phyloP scores from a whole-genome alignment of 1,284 basidiomycete species.

The Sphaerobolus stellatus region DNA sequence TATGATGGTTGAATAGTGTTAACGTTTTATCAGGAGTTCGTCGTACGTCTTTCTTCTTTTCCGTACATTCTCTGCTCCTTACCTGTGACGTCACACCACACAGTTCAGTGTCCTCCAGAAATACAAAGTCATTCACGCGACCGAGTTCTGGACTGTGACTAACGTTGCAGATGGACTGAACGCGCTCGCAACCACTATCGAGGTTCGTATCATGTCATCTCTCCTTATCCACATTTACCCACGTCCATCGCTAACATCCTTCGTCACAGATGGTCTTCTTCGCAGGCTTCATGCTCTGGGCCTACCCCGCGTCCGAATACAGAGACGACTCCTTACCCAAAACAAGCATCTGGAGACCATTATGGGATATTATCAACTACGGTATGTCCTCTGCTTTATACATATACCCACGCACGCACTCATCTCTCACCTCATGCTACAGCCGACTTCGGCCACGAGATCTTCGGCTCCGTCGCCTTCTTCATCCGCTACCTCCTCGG shows the following conservation, averaged over 20 bases:
- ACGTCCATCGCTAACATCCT: neutral
- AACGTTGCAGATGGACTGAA: constrained; percentile 82
- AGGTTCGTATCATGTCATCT: no score
- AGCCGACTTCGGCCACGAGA: constrained; percentile 70
- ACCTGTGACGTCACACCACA: neutral
- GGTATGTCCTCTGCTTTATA: no score
- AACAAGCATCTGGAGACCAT: constrained; percentile 59
- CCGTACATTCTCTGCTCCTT: no score
- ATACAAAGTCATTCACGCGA: constrained; percentile 63
- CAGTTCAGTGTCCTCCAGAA: constrained; percentile 59
- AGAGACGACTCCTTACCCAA: constrained; percentile 30
- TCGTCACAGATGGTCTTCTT: constrained; percentile 75
- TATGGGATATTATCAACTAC: no score
- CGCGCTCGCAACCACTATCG: constrained; percentile 79
- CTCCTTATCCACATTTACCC: neutral
- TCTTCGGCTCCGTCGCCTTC: constrained; percentile 59
- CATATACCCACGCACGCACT: no score
- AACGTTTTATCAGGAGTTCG: constrained; percentile 76
- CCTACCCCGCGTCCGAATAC: constrained; percentile 75
- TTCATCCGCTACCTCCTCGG: constrained; percentile 51
- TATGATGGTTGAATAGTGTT: constrained; percentile 57
- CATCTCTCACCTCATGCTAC: constrained; percentile 2
- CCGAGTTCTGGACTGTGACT: constrained; percentile 74
- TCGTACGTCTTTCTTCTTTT: constrained; percentile 53
- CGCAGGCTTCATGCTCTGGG: constrained; percentile 75